A percentile compares a stretch with the other conserved stretches of the same genome.
phyloP scores from a whole-genome alignment of 2,329 filamentous ascomycete species.

The Fusarium floridanum region DNA sequence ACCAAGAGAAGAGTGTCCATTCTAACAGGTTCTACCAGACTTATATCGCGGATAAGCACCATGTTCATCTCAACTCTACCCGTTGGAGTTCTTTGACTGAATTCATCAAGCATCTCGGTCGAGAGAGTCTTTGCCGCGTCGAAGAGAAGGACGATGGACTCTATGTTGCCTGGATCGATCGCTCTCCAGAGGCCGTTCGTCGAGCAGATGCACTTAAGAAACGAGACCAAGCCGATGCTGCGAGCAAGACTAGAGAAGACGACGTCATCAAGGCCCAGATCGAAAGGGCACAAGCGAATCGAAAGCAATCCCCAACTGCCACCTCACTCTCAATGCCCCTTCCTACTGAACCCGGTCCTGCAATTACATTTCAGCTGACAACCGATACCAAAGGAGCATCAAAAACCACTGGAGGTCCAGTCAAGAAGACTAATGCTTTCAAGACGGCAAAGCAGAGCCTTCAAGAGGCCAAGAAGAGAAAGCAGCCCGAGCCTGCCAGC shows the following conservation, averaged over 20 bases:
- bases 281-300: neutral
- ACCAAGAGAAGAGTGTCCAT: neutral
- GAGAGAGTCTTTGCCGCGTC: neutral
- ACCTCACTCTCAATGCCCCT: neutral
- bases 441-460: neutral
- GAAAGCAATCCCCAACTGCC: neutral
- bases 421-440: neutral
- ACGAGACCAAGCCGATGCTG: neutral
- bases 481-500: neutral
- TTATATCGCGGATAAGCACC: neutral
- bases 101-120: neutral
- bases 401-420: neutral
- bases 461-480: neutral
- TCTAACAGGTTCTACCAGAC: neutral
- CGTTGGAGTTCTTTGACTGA: neutral
- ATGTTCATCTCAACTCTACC: neutral
- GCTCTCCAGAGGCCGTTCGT: neutral
- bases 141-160: neutral
- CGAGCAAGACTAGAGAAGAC: neutral
- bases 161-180: neutral
- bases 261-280: neutral
- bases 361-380: neutral
- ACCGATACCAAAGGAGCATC: neutral
- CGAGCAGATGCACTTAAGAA: neutral
- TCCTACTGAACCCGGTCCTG: neutral